Base-by-base conservation (phyloP, 306 rosid genomes). In the Cicer judaicum region DNA sequence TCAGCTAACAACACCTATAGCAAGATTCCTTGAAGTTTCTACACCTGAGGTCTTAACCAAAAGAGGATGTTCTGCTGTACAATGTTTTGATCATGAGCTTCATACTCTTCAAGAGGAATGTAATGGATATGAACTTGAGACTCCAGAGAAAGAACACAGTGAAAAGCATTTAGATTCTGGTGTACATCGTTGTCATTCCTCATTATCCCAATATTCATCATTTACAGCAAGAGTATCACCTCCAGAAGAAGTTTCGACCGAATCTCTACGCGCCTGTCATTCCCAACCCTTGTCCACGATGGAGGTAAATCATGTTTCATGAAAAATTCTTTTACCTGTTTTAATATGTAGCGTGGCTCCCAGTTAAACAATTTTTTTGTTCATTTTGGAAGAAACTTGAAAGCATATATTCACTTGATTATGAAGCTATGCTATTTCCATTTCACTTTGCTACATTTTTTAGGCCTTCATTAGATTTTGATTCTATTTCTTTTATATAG, bases 251-350 rank as follows among this genome's bases (percentile, higher is more conserved):
- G 79, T 75, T 14, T 68, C 65, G 34, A 75, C 70, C 1, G 89
- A 87, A 75, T 84, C 91, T 66, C 72, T 88, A 36, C 90, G 88
- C 38, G 79, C 89, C 24, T 88, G 86, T 70, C 97, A 90, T 69
- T 94, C 97, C 50, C 96, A 88, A 68, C 97, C 97, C n/a, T 80
- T 89, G 87, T 85, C 95, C 81, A 88, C 84, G 92, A 66, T 78
- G 82, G 96, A 90, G 96, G 99, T 94, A 86, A 79, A 19, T 72
- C 64, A 41, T 12, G 13, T 16, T 78, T 68, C 59, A 76, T 68
- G 2, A 1, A 41, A 60, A 59, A 36, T 6, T 42, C 44, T 44
- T 43, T 43, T 56, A 66, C 24, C 10, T 61, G 50, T 55, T 64
- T 49, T 14, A 41, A 40, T 42, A 29, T 77, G 14, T 54, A 19